Base-by-base conservation (phyloP, 2,329 filamentous ascomycete genomes). In the Aureobasidium pullulans region DNA sequence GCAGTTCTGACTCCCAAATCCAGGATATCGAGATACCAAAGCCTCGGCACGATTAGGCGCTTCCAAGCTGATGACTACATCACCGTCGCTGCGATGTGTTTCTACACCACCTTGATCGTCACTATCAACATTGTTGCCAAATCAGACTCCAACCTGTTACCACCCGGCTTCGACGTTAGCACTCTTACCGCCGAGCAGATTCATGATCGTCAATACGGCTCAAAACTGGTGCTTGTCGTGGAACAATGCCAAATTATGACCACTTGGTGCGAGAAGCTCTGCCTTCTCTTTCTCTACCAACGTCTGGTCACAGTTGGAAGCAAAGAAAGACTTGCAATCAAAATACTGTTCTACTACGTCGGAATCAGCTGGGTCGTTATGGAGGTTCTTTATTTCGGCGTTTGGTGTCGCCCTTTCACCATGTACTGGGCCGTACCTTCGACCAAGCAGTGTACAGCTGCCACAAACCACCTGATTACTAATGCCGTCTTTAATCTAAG, bases 31-130 rank as follows among this genome's bases (percentile, higher is more conserved):
- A 72, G 77, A 34, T 71, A 68, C 19, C 70, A 78, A 37, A 70
- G 75, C 9, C 72, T 83, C 32, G 75, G 79, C 15, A 75, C 77
- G 40, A 70, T 76, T 64, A 73, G 70, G 43, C 72, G 72, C 6
- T 75, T 83, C n/a, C 78, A 81, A 64, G 65, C 77, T 29, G 83
- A 85, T 64, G 83, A 85, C 66, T 83, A 77, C 65, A 70, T 82
- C 28, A 84, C 84, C 81, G 43, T 79, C 8, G 72, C 82, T 58
- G 76, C 79, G 7, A 70, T 79, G 62, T 72, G 71, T 11, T 71
- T 71, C 49, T 80, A 84, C 61, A 80, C 78, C 34, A 72, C 73
- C 5, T 72, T 82, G 19, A 74, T 85, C 34, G 73, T 75, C 11
- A 71, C 73, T n/a, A 72, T 77, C 62, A 79, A 78, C 63, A 71